Evolutionary conservation across 1,284 basidiomycete genomes (phyloP).

Genomic region (Clitocybe nebularis): DNA sequence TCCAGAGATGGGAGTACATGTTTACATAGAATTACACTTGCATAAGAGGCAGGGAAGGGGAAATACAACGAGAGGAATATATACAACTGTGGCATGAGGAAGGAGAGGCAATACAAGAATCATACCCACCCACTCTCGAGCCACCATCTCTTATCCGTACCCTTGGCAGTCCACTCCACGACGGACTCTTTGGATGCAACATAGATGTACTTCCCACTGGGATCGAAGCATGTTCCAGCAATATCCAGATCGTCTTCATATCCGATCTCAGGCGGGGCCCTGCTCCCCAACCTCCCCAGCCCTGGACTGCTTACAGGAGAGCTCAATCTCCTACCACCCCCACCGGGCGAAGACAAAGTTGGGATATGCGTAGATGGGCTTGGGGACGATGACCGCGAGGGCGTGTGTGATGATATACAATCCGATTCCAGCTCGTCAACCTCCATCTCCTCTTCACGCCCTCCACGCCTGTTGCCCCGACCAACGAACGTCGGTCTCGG

Average conservation of each 20-base stretch:
- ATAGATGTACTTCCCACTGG: constrained; percentile 61
- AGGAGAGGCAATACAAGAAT: constrained; percentile 6
- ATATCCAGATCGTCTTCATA: constrained; percentile 53
- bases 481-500: constrained; percentile 11
- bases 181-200: constrained; percentile 60
- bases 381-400: constrained; percentile 24
- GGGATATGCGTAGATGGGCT: constrained; percentile 14
- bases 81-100: too few relatives aligned
- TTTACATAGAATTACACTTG: too few relatives aligned
- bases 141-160: constrained; percentile 64
- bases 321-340: background rate
- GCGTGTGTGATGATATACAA: constrained; percentile 23
- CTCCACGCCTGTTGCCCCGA: constrained; percentile 7
- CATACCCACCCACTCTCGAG: constrained; percentile 31
- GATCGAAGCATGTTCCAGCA: constrained; percentile 74
- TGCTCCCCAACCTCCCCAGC: background rate
- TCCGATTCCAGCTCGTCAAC: constrained; percentile 25
- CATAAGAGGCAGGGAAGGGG: too few relatives aligned
- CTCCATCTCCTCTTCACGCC: constrained; percentile 22
- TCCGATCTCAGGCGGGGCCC: constrained; percentile 11
- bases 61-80: too few relatives aligned
- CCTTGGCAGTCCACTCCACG: constrained; percentile 61
- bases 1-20: too few relatives aligned
- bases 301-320: constrained; percentile 3
- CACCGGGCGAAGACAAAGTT: constrained; percentile 2